These are phyloP conservation scores for Nicotiana tabacum DNA, from an alignment of 257 asterid species.

Conservation along the genomic window DNA sequence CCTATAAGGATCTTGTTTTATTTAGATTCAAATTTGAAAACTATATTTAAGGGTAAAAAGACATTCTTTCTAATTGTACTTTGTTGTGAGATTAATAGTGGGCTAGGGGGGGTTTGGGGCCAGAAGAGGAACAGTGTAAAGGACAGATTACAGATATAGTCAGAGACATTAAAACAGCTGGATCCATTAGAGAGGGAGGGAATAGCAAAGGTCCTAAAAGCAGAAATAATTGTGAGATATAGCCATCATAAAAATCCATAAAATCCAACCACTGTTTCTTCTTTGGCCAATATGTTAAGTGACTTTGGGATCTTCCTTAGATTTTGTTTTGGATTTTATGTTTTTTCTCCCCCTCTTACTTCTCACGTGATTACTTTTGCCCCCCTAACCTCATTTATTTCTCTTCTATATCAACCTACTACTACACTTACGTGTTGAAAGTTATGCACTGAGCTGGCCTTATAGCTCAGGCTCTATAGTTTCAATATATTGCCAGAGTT, in stretches of 20 bases:
- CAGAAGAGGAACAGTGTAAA: neutral
- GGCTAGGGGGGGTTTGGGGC: neutral
- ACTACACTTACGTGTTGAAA: neutral
- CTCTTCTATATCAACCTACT: no score
- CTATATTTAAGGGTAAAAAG: no score
- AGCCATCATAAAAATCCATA: constrained; percentile 8
- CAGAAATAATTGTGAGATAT: constrained; percentile 6
- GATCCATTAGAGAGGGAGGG: neutral
- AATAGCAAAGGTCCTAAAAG: neutral
- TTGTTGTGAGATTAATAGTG: neutral
- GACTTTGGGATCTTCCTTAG: neutral
- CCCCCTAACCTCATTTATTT: neutral
- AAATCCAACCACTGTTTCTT: neutral
- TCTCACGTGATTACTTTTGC: constrained; percentile 22
- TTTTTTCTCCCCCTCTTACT: neutral
- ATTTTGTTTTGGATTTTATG: constrained; percentile 24
- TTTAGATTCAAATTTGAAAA: neutral
- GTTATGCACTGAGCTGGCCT: constrained; percentile 3
- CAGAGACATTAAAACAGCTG: constrained; percentile 9
- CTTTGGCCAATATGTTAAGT: constrained; percentile 3
- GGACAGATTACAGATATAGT: neutral
- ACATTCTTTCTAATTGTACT: neutral
- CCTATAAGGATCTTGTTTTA: no score
- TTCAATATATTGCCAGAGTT: neutral
- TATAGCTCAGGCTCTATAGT: neutral